Evolutionary conservation across 108 stramenopile species (phyloP).

Genomic region (Ochromonas danica): DNA sequence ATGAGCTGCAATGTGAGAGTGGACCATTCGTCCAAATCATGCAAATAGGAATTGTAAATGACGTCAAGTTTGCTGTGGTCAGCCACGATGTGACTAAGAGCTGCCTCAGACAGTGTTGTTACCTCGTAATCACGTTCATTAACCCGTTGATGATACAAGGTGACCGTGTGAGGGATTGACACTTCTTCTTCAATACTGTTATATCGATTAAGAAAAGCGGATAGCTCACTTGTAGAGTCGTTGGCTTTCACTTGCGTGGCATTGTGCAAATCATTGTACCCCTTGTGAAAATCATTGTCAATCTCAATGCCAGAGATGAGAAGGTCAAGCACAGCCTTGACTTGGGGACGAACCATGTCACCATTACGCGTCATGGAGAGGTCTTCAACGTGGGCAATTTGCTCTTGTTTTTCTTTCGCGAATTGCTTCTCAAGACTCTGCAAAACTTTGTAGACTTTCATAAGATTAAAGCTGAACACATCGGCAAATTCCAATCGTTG

Average conservation of each 20-base stretch:
- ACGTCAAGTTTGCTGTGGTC: conserved; percentile 1
- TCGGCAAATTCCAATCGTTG: conserved; percentile 7
- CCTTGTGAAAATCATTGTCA: not conserved
- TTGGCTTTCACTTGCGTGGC: not conserved
- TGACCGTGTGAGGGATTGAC: not conserved
- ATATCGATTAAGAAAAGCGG: not conserved
- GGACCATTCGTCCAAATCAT: conserved; percentile 20
- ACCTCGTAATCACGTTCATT: not conserved
- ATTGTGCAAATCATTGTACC: not conserved
- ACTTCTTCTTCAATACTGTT: not conserved
- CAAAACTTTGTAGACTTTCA: not conserved
- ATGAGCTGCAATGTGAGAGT: not conserved
- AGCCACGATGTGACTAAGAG: not conserved
- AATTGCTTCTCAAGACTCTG: not conserved
- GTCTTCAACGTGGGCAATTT: not conserved
- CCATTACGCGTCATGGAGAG: not conserved
- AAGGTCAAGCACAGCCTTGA: conserved; percentile 1
- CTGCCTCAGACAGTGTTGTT: not conserved
- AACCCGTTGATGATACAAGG: not conserved
- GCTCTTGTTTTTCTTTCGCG: not conserved
- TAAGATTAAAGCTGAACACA: not conserved
- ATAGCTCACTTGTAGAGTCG: not conserved
- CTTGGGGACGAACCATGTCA: conserved; percentile 27
- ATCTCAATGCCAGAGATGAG: conserved; percentile 8
- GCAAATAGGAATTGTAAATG: not conserved